These are phyloP conservation scores for Ophiosphaerella korrae DNA, from an alignment of 2,329 filamentous ascomycete species.

Conservation along the genomic window DNA sequence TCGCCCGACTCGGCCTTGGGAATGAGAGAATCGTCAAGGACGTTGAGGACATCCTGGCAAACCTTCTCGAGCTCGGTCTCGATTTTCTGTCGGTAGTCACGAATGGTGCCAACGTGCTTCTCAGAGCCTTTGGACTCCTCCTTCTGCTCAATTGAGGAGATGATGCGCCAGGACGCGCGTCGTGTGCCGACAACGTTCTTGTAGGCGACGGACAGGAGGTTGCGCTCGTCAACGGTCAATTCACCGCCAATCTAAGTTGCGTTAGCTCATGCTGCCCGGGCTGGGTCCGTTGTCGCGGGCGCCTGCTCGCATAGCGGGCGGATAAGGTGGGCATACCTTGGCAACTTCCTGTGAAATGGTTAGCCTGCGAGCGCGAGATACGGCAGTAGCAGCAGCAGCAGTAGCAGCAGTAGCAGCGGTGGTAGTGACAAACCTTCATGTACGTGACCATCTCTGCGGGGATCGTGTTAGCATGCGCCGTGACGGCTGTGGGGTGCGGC, in stretches of 20 bases:
- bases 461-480: conserved; percentile 41
- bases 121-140: conserved; percentile 98
- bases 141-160: conserved; percentile 99
- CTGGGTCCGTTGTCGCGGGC: conserved; percentile 16
- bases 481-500: conserved; percentile 13
- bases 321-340: conserved; percentile 64
- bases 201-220: conserved; percentile 98
- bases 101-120: conserved; percentile 92
- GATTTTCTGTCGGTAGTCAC: conserved; percentile 98
- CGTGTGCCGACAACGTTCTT: conserved; percentile 99
- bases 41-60: conserved; percentile 96
- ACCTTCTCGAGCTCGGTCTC: conserved; percentile 96
- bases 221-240: conserved; percentile 73
- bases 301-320: conserved; percentile 27
- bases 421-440: conserved; percentile 76
- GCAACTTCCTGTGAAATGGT: conserved; percentile 77
- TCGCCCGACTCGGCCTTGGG: conserved; percentile 95
- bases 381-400: neutral
- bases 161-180: conserved; percentile 98
- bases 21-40: conserved; percentile 90
- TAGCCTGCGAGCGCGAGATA: conserved; percentile 31
- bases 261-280: conserved; percentile 24
- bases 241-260: conserved; percentile 64
- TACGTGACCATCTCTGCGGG: conserved; percentile 89
- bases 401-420: neutral